phyloP scores from a whole-genome alignment of 1,284 basidiomycete genomes.

The Pterulicium gracile region DNA sequence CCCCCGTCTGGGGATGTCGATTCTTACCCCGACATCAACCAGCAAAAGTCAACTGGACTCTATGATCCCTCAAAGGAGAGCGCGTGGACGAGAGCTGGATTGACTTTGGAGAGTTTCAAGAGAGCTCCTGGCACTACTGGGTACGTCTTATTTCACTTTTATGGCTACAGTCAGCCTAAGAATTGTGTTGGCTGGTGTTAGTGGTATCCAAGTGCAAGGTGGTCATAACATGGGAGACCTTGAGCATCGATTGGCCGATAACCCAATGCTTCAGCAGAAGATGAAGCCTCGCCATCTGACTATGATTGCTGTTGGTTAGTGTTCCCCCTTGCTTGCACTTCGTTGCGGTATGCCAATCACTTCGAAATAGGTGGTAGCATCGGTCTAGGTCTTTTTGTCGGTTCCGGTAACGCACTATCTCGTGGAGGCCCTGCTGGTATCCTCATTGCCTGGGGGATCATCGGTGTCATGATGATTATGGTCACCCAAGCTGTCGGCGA shows the following conservation, averaged over 20 bases:
- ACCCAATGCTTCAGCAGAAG: slow-evolving; percentile 34
- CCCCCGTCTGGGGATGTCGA: slow-evolving; percentile 1
- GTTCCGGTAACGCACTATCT: slow-evolving; percentile 31
- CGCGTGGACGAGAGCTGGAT: slow-evolving; percentile 28
- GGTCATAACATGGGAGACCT: slow-evolving; percentile 13
- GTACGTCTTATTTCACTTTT: slow-evolving; percentile 15
- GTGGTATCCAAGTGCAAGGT: no score
- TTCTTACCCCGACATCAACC: neutral
- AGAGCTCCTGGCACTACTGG: slow-evolving; percentile 32
- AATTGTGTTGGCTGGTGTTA: no score
- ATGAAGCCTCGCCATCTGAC: slow-evolving; percentile 33
- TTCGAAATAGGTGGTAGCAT: slow-evolving; percentile 33
- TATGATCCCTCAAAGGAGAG: slow-evolving; percentile 35
- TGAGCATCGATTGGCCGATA: slow-evolving; percentile 25
- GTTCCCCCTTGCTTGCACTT: neutral
- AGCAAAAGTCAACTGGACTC: slow-evolving; percentile 9
- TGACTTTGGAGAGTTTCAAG: slow-evolving; percentile 31
- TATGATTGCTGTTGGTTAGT: slow-evolving; percentile 35
- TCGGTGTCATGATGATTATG: slow-evolving; percentile 34
- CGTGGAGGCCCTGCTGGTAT: slow-evolving; percentile 31
- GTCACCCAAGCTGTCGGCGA: slow-evolving; percentile 37
- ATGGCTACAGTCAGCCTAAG: neutral
- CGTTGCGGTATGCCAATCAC: neutral
- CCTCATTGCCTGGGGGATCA: slow-evolving; percentile 31
- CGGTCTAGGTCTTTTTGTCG: slow-evolving; percentile 43